Percentiles rank a stretch among this genome's conserved stretches.
phyloP scores from a whole-genome alignment of 768 basidiomycete species.

The Naganishia randhawae region DNA sequence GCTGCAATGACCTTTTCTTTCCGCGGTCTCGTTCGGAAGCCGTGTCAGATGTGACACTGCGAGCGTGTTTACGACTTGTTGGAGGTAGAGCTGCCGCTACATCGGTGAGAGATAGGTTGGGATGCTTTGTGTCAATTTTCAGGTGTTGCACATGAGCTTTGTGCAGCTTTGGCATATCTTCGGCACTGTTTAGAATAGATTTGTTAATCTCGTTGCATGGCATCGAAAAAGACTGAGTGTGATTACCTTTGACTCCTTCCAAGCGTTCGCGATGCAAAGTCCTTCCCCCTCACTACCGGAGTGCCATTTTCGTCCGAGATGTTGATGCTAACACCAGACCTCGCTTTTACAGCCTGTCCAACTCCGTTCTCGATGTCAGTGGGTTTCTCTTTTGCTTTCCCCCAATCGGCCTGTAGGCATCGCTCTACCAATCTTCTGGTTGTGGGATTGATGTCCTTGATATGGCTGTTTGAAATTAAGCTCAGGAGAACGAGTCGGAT shows the following conservation, averaged over 20 bases:
- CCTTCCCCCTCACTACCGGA: background rate
- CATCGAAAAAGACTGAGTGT: too few species aligned
- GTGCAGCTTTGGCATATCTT: conserved; percentile 30
- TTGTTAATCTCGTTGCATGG: background rate
- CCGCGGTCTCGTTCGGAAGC: conserved; percentile 14
- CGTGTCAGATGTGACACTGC: background rate
- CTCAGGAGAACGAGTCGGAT: conserved; percentile 78
- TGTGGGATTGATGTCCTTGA: conserved; percentile 78
- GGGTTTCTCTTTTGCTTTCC: conserved; percentile 28
- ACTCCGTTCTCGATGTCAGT: background rate
- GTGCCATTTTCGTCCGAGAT: conserved; percentile 14
- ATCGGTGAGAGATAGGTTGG: conserved; percentile 23
- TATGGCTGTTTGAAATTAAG: conserved; percentile 66
- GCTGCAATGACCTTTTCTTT: conserved; percentile 12
- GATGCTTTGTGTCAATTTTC: conserved; percentile 20
- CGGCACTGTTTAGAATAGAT: conserved; percentile 13
- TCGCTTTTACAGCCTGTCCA: background rate
- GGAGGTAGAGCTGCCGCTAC: conserved; percentile 27
- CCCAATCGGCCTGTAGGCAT: conserved; percentile 80
- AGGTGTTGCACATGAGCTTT: conserved; percentile 22
- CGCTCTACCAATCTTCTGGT: conserved; percentile 88
- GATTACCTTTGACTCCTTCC: conserved; percentile 30
- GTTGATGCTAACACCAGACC: background rate
- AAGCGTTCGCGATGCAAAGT: background rate
- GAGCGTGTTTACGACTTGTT: background rate